Percentiles rank a stretch among this genome's conserved stretches.
Conservation (phyloP, 495 filamentous ascomycete species). For the Clohesyomyces aquaticus region DNA sequence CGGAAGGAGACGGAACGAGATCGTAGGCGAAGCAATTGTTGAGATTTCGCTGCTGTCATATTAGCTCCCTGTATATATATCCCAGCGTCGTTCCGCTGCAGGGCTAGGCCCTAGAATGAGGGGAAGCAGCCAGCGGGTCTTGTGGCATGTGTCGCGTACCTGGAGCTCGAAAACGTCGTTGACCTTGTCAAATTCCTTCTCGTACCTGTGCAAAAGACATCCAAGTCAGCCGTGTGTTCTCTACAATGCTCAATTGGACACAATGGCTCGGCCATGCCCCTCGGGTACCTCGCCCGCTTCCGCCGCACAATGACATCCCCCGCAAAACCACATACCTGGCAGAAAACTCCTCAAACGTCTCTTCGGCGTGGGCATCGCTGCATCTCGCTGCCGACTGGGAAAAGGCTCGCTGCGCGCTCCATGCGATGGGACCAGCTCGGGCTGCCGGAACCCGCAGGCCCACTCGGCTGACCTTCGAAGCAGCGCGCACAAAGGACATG, state of each 20-base stretch:
- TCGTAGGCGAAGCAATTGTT: constrained; percentile 99
- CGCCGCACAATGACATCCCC: neutral
- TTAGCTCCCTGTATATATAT: constrained; percentile 23
- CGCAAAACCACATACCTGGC: constrained; percentile 71
- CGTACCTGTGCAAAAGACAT: constrained; percentile 68
- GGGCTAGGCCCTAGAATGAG: neutral
- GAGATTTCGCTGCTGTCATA: constrained; percentile 77
- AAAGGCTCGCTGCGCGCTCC: constrained; percentile 35
- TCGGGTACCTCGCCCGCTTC: constrained; percentile 7
- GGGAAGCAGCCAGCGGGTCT: neutral
- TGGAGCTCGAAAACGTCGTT: constrained; percentile 99
- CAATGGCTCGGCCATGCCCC: constrained; percentile 21
- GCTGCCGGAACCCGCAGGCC: constrained; percentile 27
- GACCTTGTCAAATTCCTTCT: constrained; percentile 97
- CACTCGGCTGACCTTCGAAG: constrained; percentile 26
- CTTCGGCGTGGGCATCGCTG: constrained; percentile 59
- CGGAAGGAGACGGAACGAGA: constrained; percentile 91
- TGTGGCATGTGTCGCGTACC: constrained; percentile 61
- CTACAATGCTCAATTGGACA: constrained; percentile 35
- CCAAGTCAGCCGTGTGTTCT: constrained; percentile 16
- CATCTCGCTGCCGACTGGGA: constrained; percentile 35
- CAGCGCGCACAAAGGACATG: constrained; percentile 41
- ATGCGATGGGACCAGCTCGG: constrained; percentile 29
- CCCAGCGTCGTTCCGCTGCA: neutral
- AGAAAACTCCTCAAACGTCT: constrained; percentile 99